Evolutionary conservation across 163 green algal genomes (phyloP).

Genomic region (Chlorella variabilis): DNA sequence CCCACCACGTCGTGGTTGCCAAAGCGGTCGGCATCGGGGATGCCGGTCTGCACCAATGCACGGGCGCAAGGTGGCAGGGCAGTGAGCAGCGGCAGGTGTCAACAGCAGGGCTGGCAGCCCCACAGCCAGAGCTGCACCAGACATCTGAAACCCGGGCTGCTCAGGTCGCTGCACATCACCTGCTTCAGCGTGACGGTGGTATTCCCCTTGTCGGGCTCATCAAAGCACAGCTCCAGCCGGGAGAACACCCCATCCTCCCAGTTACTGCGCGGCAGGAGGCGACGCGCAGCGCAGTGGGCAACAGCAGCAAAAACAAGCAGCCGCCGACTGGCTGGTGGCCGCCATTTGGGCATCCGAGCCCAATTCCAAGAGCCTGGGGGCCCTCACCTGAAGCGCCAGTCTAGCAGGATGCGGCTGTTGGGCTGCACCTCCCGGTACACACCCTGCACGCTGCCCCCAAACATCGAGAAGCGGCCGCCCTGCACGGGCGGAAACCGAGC

Average conservation of each 20-base stretch:
- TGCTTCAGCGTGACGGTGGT: constrained; percentile 80
- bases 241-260: constrained; percentile 87
- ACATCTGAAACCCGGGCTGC: no score
- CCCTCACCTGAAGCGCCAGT: constrained; percentile 89
- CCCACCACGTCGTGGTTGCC: constrained; percentile 79
- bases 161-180: no score
- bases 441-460: constrained; percentile 82
- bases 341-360: no score
- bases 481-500: no score
- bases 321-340: no score
- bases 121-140: no score
- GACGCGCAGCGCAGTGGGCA: no score
- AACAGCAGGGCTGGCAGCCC: no score
- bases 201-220: constrained; percentile 84
- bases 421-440: constrained; percentile 77
- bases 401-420: constrained; percentile 75
- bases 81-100: not conserved
- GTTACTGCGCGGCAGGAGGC: constrained; percentile 41
- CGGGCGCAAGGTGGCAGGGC: constrained; percentile 48
- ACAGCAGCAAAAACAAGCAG: no score
- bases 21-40: constrained; percentile 89
- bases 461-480: constrained; percentile 79
- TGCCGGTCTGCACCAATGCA: constrained; percentile 56
- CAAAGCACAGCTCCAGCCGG: constrained; percentile 78
- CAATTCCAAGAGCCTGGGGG: no score